Percentiles rank a stretch among this genome's conserved stretches.
phyloP scores from a whole-genome alignment of 1,284 basidiomycete genomes.

The Pyrrhoderma noxium region DNA sequence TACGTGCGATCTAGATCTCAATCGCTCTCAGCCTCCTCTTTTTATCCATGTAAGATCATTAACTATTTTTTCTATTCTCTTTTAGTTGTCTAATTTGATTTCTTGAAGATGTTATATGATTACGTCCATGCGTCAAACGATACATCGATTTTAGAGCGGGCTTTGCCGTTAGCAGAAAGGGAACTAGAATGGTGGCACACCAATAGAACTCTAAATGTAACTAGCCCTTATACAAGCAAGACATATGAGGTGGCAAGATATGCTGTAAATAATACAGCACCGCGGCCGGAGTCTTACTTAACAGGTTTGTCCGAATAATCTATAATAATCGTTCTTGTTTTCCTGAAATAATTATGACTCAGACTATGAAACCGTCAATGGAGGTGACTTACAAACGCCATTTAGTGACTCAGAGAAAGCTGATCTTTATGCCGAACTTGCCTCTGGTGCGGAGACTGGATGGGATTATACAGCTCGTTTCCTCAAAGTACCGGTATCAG shows the following conservation, averaged over 20 bases:
- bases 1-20: conserved; percentile 48
- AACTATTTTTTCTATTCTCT: conserved; percentile 5
- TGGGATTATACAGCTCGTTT: conserved; percentile 50
- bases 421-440: conserved; percentile 83
- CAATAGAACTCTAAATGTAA: conserved; percentile 70
- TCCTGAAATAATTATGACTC: conserved; percentile 17
- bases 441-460: conserved; percentile 78
- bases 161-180: conserved; percentile 59
- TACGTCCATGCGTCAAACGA: conserved; percentile 59
- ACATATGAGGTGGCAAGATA: conserved; percentile 68
- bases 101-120: conserved; percentile 53
- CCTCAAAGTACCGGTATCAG: conserved; percentile 38
- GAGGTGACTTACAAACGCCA: conserved; percentile 43
- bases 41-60: conserved; percentile 58
- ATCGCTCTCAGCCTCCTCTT: conserved; percentile 86
- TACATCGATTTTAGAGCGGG: conserved; percentile 53
- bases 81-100: neutral
- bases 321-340: neutral
- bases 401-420: conserved; percentile 56
- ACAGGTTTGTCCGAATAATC: conserved; percentile 32
- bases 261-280: conserved; percentile 74
- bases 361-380: conserved; percentile 76
- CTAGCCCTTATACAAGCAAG: conserved; percentile 63
- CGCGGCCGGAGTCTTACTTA: conserved; percentile 80
- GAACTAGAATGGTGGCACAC: conserved; percentile 80